These are phyloP conservation scores for Ogataea salicorniae DNA, from an alignment of 805 yeast genomes.

Conservation along the genomic window DNA sequence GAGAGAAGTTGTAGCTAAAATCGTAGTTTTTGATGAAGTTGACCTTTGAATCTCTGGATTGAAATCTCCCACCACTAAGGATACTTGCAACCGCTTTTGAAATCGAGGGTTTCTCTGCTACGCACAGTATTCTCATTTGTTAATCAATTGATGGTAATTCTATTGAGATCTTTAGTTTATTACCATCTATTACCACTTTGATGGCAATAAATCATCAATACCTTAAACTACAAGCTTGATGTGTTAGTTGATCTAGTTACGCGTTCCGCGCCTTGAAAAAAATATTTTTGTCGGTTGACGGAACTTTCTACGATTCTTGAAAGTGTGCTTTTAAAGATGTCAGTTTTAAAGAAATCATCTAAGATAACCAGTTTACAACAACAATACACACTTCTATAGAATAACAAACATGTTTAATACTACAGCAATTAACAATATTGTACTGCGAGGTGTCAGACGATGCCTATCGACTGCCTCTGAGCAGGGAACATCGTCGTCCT, in stretches of 20 bases:
- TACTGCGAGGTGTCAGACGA: background rate
- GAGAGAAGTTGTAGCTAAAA: slow-evolving; percentile 60
- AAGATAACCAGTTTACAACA: no score
- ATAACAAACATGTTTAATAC: background rate
- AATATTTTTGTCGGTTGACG: background rate
- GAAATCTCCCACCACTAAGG: slow-evolving; percentile 66
- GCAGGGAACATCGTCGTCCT: background rate
- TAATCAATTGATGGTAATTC: background rate
- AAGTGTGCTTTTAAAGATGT: no score
- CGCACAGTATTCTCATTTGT: slow-evolving; percentile 75
- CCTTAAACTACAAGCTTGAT: background rate
- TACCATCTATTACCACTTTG: no score
- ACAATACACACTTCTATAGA: background rate
- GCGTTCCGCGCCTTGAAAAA: slow-evolving; percentile 1
- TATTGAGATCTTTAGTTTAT: background rate
- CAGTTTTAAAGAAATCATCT: no score
- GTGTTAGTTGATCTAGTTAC: background rate
- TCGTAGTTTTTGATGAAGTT: slow-evolving; percentile 78
- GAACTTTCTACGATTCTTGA: slow-evolving; percentile 5
- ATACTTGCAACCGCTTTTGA: slow-evolving; percentile 76
- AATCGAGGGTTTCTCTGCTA: slow-evolving; percentile 95
- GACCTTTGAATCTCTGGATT: slow-evolving; percentile 43
- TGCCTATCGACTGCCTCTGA: background rate
- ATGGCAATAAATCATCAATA: no score
- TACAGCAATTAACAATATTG: background rate